Conservation (phyloP, 495 filamentous ascomycete genomes). For the Polyplosphaeria fusca region DNA sequence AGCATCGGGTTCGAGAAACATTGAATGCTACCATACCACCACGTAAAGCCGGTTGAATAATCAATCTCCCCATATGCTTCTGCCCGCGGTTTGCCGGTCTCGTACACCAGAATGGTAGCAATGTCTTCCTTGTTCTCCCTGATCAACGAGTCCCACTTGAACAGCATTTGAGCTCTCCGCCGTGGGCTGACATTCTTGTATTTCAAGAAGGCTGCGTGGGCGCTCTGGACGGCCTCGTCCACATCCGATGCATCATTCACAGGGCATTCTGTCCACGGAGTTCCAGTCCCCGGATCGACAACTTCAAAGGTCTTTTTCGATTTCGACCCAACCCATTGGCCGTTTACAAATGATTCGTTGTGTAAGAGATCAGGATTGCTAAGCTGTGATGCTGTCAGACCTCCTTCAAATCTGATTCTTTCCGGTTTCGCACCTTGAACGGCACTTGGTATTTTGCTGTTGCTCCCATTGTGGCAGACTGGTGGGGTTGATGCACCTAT, state of each 20-base stretch:
- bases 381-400: slow-evolving; percentile 49
- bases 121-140: slow-evolving; percentile 45
- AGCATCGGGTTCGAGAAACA: no score
- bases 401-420: no score
- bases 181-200: slow-evolving; percentile 61
- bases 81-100: slow-evolving; percentile 50
- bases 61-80: slow-evolving; percentile 49
- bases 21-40: no score
- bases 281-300: slow-evolving; percentile 63
- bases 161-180: slow-evolving; percentile 58
- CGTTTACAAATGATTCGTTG: slow-evolving; percentile 55
- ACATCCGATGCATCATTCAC: slow-evolving; percentile 60
- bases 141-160: slow-evolving; percentile 50
- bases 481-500: no score
- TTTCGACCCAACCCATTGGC: slow-evolving; percentile 61
- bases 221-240: slow-evolving; percentile 55
- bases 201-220: slow-evolving; percentile 58
- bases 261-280: slow-evolving; percentile 63
- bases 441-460: slow-evolving; percentile 17
- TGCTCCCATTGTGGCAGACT: slow-evolving; percentile 12
- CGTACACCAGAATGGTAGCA: slow-evolving; percentile 47
- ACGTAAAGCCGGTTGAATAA: slow-evolving; percentile 49
- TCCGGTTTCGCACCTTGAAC: slow-evolving; percentile 20
- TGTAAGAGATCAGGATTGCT: slow-evolving; percentile 58
- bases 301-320: slow-evolving; percentile 66